Base-by-base conservation (phyloP, 2,329 filamentous ascomycete species). In the Nothopassalora personata region DNA sequence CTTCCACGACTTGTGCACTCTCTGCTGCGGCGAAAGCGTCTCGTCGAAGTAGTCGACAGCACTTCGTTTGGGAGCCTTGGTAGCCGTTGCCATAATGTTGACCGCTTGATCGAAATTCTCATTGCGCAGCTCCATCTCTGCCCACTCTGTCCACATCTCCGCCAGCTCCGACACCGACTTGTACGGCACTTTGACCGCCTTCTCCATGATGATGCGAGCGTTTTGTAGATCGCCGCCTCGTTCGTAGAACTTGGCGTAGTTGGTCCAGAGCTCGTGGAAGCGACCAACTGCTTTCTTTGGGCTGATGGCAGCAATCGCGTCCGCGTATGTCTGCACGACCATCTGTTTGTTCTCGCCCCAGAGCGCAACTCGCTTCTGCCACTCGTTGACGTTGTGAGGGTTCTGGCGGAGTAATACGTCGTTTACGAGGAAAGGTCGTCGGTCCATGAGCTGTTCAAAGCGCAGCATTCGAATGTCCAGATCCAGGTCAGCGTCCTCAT, bases 21-120 rank as follows among this genome's bases (percentile, higher is more conserved):
- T 85, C 77, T 97, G 94, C 73, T 99, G 94, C 4, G 94, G 93
- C 1, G 91, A 91, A 6, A 99, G 79, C 0, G 85, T 91, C 72
- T 99, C 95, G 72, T 99, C 94, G 70, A 97, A 99, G 73, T 97
- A 99, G 77, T 99, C 94, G n/a, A 99, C 91, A 1, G 86, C 95
- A n/a, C 93, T 97, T 65, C 91, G 82, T 75, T 97, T 97, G 0
- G 94, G 92, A n/a, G 94, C 90, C 73, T 96, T 92, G 5, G 94
- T 93, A 18, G 94, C 94, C 74, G 96, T 97, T 45, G 90, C 90
- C 92, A 99, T 97, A 72, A 99, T 93, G 61, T 88, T 88, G 63
- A 97, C 88, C 3, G 95, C 94, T 69, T 90, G 88, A 71, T 97
- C 92, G 65, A 97, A 97, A 71, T 97, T 95, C 70, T 97, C 92